Evolutionary conservation across 1,284 basidiomycete genomes (phyloP), one percentile per base, ranked within the genome.

Genomic region (Mrakiaceae sp.): DNA sequence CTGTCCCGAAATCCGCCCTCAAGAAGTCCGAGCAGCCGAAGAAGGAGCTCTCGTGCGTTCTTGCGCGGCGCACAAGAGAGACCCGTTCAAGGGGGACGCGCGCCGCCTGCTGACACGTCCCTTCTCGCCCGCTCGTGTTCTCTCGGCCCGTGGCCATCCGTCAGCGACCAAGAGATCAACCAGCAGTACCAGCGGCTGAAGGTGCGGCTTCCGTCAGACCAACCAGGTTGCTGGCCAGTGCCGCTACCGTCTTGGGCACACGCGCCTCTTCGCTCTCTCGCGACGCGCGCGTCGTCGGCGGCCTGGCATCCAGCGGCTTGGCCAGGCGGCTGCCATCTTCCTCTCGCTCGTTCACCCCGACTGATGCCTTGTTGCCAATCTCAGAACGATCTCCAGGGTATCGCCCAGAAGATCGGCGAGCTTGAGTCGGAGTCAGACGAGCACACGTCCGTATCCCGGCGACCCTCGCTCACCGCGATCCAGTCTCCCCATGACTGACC

Each of bases 341-440:
- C 44, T 46, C 43, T 27, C 3, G 8, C 40, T 50, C 48, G 1
- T 3, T 27, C 40, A 12, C 47, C 49, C 40, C 6, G 4, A n/a
- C 16, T 48, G 43, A 2, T 51, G 14, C 39, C 43, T 16, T n/a
- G 3, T 10, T 2, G 39, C 16, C 14, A 3, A 10, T 11, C 16
- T 3, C 58, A 66, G 62, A 63, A 66, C 47, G 64, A 66, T 48
- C 64, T 66, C 12, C 64, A 68, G 68, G 81, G 7, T 39, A 16
- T 53, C 52, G 10, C 52, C 52, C 5, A 39, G 52, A n/a, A 16
- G 1, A 11, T 53, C 52, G 52, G 52, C 52, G 27, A 53, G 14
- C 27, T 53, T 39, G 52, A 53, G 16, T 4, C 52, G 52, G 52
- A 53, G 73, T 84, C 90, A 40, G 93, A 97, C 68, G 93, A 97